Percentiles rank a stretch among this genome's conserved stretches.
These are phyloP conservation scores for Linum lewisii DNA, from an alignment of 345 rosid genomes.

Conservation along the genomic window DNA sequence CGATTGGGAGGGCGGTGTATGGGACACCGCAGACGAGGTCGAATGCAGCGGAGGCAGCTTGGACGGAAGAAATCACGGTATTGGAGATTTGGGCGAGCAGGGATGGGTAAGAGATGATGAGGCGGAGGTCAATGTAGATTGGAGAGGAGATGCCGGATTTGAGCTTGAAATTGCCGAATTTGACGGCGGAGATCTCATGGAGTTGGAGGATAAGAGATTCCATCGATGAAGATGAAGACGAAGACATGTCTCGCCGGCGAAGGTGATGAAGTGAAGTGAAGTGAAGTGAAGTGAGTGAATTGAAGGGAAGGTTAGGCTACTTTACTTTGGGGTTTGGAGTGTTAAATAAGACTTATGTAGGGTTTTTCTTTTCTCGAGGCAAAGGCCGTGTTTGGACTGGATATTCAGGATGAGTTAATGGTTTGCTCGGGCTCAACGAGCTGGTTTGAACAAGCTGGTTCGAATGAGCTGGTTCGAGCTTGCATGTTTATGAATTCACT, in stretches of 20 bases:
- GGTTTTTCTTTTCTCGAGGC: too few species aligned
- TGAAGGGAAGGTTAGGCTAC: too few species aligned
- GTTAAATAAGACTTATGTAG: too few species aligned
- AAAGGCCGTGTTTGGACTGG: too few species aligned
- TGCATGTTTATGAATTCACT: too few species aligned
- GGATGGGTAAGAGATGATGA: constrained; percentile 71
- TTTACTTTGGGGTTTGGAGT: too few species aligned
- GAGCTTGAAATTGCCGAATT: constrained; percentile 79
- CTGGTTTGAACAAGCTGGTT: too few species aligned
- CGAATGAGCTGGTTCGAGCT: too few species aligned
- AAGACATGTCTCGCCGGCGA: not conserved
- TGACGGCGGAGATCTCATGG: constrained; percentile 85
- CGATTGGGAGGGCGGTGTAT: constrained; percentile 93
- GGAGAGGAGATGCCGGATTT: constrained; percentile 93
- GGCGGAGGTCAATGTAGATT: constrained; percentile 90
- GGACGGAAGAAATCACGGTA: constrained; percentile 55
- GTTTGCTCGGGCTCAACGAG: too few species aligned
- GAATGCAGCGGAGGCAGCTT: constrained; percentile 35
- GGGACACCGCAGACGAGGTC: constrained; percentile 86
- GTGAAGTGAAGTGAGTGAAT: too few species aligned
- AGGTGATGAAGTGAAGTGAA: not conserved
- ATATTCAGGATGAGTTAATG: too few species aligned
- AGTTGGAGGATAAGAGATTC: constrained; percentile 79
- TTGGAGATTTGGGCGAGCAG: constrained; percentile 70
- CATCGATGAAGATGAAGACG: constrained; percentile 36